Conservation (phyloP, 768 basidiomycete species). For the Lactifluus piperatus region DNA sequence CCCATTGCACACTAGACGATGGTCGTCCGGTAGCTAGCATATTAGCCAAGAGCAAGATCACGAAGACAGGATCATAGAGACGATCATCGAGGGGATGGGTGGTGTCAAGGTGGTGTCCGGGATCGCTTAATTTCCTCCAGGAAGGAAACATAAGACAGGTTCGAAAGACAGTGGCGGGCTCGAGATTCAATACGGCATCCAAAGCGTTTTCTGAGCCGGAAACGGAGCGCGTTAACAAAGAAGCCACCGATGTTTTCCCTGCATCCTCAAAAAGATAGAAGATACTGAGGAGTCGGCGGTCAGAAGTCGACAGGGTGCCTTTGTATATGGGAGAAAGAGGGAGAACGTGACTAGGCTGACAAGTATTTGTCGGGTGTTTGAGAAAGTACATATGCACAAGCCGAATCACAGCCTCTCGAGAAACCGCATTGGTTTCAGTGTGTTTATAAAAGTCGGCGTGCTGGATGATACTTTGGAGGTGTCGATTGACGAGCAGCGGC, state of each 20-base stretch:
- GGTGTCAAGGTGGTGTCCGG: constrained; percentile 22
- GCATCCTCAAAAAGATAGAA: constrained; percentile 73
- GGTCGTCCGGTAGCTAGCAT: constrained; percentile 54
- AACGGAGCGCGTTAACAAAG: constrained; percentile 48
- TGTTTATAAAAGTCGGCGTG: constrained; percentile 52
- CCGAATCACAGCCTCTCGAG: constrained; percentile 42
- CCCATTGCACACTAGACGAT: constrained; percentile 64
- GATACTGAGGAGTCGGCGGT: constrained; percentile 60
- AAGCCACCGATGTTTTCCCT: constrained; percentile 52
- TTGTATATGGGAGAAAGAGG: constrained; percentile 68
- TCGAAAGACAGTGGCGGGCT: constrained; percentile 56
- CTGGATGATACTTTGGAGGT: constrained; percentile 68
- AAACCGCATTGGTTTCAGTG: constrained; percentile 26
- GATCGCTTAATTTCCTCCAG: constrained; percentile 45
- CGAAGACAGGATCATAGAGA: constrained; percentile 76
- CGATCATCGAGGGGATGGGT: constrained; percentile 28
- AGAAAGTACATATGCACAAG: constrained; percentile 61
- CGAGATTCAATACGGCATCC: constrained; percentile 62
- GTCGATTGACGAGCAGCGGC: constrained; percentile 68
- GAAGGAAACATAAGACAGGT: constrained; percentile 66
- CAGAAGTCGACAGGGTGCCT: constrained; percentile 59
- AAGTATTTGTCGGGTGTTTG: constrained; percentile 73
- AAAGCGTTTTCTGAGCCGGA: constrained; percentile 40
- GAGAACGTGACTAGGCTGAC: constrained; percentile 75
- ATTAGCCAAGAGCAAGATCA: constrained; percentile 57